A percentile compares a stretch with the other conserved stretches of the same genome.
Conservation (phyloP, 2,329 filamentous ascomycete species). For the Dactylellina leptospora region DNA sequence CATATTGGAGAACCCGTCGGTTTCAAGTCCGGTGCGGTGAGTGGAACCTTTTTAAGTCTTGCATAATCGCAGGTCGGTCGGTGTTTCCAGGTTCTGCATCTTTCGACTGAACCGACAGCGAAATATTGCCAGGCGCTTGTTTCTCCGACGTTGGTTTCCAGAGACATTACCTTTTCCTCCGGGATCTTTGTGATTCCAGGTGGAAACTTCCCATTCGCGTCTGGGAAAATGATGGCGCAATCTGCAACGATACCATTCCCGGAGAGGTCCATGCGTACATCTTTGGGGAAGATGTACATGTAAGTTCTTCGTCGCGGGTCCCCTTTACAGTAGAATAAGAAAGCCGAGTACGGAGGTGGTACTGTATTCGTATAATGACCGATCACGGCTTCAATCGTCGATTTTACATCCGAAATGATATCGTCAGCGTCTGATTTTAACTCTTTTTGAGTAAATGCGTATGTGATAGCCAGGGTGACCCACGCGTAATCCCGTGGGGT, state of each 20-base stretch:
- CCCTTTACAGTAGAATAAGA: slow-evolving; percentile 19
- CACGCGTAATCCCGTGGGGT: not conserved
- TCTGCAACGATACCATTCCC: slow-evolving; percentile 67
- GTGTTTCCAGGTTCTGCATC: slow-evolving; percentile 25
- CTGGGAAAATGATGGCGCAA: slow-evolving; percentile 73
- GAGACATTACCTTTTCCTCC: not conserved
- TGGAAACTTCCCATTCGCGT: slow-evolving; percentile 69
- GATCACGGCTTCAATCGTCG: not conserved
- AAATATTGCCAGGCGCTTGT: slow-evolving; percentile 58
- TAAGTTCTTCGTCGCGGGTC: slow-evolving; percentile 47
- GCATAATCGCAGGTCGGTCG: slow-evolving; percentile 19
- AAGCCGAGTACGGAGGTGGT: not conserved
- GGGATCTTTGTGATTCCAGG: slow-evolving; percentile 56
- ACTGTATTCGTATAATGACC: not conserved
- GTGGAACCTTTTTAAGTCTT: not conserved
- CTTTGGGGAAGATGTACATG: slow-evolving; percentile 63
- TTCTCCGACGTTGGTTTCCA: slow-evolving; percentile 66
- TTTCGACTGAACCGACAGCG: slow-evolving; percentile 10
- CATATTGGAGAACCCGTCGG: slow-evolving; percentile 4
- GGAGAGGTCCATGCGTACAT: slow-evolving; percentile 68
- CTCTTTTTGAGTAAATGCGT: not conserved
- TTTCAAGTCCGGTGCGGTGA: not conserved
- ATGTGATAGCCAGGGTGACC: not conserved
- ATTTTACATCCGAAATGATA: not conserved
- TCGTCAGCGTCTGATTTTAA: not conserved